Evolutionary conservation across 805 yeast genomes (phyloP).

Genomic region (Candida namnaoensis): DNA sequence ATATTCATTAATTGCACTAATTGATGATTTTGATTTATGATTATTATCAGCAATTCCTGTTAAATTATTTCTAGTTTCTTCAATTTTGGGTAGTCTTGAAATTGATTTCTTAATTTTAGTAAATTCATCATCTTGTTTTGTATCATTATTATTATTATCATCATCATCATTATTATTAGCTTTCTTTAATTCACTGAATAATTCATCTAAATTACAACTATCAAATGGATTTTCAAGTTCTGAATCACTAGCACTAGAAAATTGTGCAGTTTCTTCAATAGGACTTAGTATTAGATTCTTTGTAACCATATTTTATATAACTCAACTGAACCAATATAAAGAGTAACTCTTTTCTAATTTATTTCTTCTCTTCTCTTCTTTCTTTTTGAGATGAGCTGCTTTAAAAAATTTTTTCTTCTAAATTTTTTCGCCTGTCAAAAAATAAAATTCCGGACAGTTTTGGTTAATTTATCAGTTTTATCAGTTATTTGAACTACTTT

Average conservation of each 20-base stretch:
- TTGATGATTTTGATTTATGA: constrained; percentile 17
- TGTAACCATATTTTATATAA: background rate
- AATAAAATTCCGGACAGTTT: too few species aligned
- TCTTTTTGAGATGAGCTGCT: too few species aligned
- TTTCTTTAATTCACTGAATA: constrained; percentile 21
- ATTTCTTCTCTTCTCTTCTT: too few species aligned
- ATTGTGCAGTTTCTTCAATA: background rate
- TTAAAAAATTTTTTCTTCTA: too few species aligned
- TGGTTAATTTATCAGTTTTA: too few species aligned
- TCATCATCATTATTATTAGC: background rate
- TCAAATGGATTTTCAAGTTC: background rate
- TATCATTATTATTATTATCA: background rate
- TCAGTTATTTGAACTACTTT: too few species aligned
- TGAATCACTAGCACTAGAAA: background rate
- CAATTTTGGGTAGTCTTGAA: constrained; percentile 31
- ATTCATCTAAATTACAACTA: constrained; percentile 19
- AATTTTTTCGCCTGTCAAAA: too few species aligned
- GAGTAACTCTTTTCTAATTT: too few species aligned
- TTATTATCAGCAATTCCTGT: constrained; percentile 1
- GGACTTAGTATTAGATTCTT: background rate
- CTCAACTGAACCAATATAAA: too few species aligned
- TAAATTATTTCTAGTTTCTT: constrained; percentile 4
- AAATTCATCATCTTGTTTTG: constrained; percentile 17
- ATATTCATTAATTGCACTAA: constrained; percentile 4
- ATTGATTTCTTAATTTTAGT: constrained; percentile 25